These are phyloP conservation scores for Cercospora beticola DNA, from an alignment of 2,329 filamentous ascomycete genomes.

Conservation along the genomic window DNA sequence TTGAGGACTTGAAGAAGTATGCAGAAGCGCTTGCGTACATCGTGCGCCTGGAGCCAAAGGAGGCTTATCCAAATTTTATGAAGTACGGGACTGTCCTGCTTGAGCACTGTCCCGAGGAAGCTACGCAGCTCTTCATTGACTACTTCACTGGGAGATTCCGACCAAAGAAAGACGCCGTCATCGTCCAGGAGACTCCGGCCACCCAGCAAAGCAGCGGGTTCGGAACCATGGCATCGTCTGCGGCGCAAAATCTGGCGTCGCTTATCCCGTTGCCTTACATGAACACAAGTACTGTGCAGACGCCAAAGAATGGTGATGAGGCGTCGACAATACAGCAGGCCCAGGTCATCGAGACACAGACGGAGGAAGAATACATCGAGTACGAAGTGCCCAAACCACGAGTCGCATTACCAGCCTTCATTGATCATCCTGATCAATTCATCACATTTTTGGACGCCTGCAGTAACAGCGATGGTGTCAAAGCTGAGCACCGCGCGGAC, in stretches of 20 bases:
- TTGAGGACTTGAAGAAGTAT: constrained; percentile 92
- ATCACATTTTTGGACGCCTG: constrained; percentile 90
- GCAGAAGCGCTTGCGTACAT: constrained; percentile 87
- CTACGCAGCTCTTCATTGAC: constrained; percentile 85
- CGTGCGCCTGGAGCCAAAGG: constrained; percentile 76
- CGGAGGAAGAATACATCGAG: constrained; percentile 52
- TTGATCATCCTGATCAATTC: constrained; percentile 89
- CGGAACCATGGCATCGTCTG: constrained; percentile 61
- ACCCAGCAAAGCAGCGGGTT: constrained; percentile 36
- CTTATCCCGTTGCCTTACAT: constrained; percentile 84
- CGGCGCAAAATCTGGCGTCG: constrained; percentile 81
- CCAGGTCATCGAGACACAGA: constrained; percentile 54
- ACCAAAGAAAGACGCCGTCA: constrained; percentile 65
- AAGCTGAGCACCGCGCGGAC: constrained; percentile 74
- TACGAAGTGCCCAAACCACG: constrained; percentile 82
- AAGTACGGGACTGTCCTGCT: constrained; percentile 92
- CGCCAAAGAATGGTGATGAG: constrained; percentile 43
- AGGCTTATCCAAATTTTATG: constrained; percentile 87
- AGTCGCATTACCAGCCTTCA: constrained; percentile 92
- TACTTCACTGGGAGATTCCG: constrained; percentile 88
- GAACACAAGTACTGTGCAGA: constrained; percentile 60
- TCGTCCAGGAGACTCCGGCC: constrained; percentile 48
- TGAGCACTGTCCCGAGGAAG: constrained; percentile 77
- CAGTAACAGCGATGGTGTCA: constrained; percentile 68
- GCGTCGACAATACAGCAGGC: constrained; percentile 56